These are phyloP conservation scores for Solanum hybrid DNA, from an alignment of 305 asterid species.

Conservation along the genomic window DNA sequence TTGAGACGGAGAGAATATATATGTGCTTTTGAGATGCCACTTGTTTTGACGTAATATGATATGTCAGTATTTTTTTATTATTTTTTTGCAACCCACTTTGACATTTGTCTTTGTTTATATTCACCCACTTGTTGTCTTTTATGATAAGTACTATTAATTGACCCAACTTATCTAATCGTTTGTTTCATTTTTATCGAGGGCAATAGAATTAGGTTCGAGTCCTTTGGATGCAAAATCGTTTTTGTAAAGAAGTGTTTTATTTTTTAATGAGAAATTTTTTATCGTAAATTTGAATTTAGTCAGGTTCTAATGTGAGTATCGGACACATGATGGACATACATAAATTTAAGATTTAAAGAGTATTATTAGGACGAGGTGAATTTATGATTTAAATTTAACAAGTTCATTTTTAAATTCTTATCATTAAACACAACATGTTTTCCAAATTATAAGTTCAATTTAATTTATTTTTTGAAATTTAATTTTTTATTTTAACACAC, in stretches of 20 bases:
- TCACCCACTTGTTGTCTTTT: neutral
- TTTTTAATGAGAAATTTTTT: too few relatives aligned
- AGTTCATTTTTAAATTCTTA: too few relatives aligned
- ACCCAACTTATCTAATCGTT: neutral
- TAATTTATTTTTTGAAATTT: too few relatives aligned
- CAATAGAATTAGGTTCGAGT: neutral
- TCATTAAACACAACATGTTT: neutral
- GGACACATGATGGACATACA: too few relatives aligned
- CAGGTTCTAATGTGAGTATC: accelerated
- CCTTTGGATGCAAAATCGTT: too few relatives aligned
- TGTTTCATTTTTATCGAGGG: neutral
- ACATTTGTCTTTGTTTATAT: neutral
- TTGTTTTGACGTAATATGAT: neutral
- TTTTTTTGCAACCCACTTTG: neutral
- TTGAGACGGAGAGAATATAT: neutral
- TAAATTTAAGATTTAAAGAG: too few relatives aligned
- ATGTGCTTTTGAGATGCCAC: neutral
- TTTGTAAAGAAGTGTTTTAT: accelerated
- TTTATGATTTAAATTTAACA: too few relatives aligned
- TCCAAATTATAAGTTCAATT: neutral
- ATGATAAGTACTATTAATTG: neutral
- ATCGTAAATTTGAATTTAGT: too few relatives aligned
- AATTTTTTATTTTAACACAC: neutral
- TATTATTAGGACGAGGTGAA: too few relatives aligned
- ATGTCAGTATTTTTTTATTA: neutral